Base-by-base conservation (phyloP, 257 asterid species). In the Lycium barbarum region DNA sequence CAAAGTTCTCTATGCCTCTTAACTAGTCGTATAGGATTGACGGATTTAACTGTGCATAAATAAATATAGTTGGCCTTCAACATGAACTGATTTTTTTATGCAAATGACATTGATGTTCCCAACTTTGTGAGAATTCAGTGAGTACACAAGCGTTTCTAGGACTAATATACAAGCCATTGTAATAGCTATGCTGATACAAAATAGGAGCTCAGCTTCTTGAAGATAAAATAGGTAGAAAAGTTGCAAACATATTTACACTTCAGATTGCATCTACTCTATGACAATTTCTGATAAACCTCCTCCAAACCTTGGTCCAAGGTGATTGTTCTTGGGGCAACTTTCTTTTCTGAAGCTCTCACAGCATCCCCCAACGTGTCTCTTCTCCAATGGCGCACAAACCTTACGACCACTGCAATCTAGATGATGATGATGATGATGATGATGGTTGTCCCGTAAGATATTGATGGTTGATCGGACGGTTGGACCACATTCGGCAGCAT, bases 271-370 rank as follows among this genome's bases (percentile, higher is more conserved):
- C 87, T 88, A 89, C 67, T 90, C 94, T 26, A 91, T 89, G 4
- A 91, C 88, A 76, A 92, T 92, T 87, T 93, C 95, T 54, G 94
- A 86, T 84, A 92, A 83, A 36, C 90, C 87, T 40, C 91, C 92
- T 68, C 89, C 81, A 4, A 90, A 84, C 58, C 51, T 79, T 40
- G 73, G 51, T 49, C 85, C 92, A 35, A 88, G 84, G 12, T 79
- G 91, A 35, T 90, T 89, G 43, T 51, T 86, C 47, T 85, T 85
- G 53, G 63, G 53, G 84, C 95, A 92, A 62, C 97, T 90, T 84
- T 90, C 92, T 82, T 90, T 90, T 58, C 91, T 91, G 81, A 40
- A 87, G 85, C 91, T 90, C 1, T 88, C 84, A 71, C 95, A 92
- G 86, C 94, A 91, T 38, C 91, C 88, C 7, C 90, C 88, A 10